Conservation (phyloP, 768 basidiomycete genomes). For the Cystobasidium onofrii region DNA sequence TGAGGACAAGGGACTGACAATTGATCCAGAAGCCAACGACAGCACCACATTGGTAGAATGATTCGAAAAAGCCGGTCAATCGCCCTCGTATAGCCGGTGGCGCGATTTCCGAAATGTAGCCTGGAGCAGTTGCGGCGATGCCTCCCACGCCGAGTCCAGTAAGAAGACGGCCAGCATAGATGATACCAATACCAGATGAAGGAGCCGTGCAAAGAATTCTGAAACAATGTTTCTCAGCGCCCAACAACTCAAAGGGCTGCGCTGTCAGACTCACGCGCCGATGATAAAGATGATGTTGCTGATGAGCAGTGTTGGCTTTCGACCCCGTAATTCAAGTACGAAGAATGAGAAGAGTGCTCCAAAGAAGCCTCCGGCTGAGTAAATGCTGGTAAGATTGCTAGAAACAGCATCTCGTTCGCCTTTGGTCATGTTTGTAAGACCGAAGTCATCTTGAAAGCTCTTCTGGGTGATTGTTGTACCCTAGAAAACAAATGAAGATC, state of each 20-base stretch:
- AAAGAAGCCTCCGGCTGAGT: constrained; percentile 6
- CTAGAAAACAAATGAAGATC: no score
- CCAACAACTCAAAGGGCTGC: background rate
- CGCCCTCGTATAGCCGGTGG: constrained; percentile 44
- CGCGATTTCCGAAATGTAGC: constrained; percentile 46
- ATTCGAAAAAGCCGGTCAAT: constrained; percentile 52
- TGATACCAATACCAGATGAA: background rate
- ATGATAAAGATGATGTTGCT: background rate
- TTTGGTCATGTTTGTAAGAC: background rate
- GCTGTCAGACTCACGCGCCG: background rate
- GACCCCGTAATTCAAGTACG: background rate
- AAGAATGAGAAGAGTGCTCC: background rate
- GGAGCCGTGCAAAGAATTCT: background rate
- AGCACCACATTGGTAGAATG: constrained; percentile 53
- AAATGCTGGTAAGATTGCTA: constrained; percentile 1
- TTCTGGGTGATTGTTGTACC: background rate
- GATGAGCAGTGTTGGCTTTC: background rate
- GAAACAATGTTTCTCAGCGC: background rate
- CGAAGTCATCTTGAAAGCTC: constrained; percentile 4
- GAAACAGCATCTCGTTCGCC: background rate
- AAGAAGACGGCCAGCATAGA: constrained; percentile 2
- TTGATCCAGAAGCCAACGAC: constrained; percentile 48
- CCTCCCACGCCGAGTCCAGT: background rate
- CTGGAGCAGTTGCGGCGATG: background rate
- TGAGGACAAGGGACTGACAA: constrained; percentile 30